Conservation (phyloP, 164 flowering plant species). For the Kalanchoe fedtschenkoi region DNA sequence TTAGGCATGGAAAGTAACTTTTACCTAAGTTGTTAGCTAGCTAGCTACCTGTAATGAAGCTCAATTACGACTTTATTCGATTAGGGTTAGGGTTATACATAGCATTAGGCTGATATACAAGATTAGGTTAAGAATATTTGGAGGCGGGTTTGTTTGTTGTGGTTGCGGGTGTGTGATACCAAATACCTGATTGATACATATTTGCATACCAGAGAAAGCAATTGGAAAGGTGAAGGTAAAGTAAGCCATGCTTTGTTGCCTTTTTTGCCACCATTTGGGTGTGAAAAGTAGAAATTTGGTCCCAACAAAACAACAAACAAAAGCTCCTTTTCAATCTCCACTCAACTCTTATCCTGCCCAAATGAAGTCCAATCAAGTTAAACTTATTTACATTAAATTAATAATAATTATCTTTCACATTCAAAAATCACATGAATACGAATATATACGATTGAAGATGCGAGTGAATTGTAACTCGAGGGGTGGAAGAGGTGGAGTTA, state of each 20-base stretch:
- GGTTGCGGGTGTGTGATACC: not conserved
- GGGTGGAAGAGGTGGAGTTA: no score
- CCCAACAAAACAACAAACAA: slow-evolving; percentile 2
- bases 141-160: not conserved
- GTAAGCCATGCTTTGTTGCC: not conserved
- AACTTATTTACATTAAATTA: no score
- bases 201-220: not conserved
- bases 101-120: not conserved
- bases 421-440: no score
- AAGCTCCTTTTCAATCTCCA: slow-evolving; percentile 2
- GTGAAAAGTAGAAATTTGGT: slow-evolving; percentile 6
- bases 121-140: not conserved
- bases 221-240: not conserved
- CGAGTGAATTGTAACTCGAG: no score
- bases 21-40: not conserved
- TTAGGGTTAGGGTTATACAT: not conserved
- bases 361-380: no score
- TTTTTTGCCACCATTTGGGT: slow-evolving; percentile 2
- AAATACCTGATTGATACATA: not conserved
- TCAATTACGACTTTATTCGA: not conserved
- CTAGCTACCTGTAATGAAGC: not conserved
- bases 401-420: no score
- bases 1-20: slow-evolving; percentile 1
- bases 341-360: slow-evolving; percentile 4
- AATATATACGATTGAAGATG: no score